Conservation (phyloP, 2,329 filamentous ascomycete species). For the Endocalyx cinctus region DNA sequence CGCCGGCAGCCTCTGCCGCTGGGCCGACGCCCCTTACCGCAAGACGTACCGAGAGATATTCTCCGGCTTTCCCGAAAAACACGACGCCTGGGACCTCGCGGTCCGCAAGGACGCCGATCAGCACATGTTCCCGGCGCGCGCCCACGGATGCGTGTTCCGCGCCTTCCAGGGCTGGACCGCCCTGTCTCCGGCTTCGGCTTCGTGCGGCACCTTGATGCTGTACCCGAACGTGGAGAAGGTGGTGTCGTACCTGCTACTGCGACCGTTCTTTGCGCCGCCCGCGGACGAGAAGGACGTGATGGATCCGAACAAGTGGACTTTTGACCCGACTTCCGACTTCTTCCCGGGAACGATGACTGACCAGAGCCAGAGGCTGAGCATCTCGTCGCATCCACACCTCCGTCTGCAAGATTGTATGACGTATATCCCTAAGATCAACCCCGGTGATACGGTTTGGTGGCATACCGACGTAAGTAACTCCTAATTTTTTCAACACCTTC, state of each 20-base stretch:
- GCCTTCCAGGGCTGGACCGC: conserved; percentile 40
- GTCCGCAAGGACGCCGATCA: conserved; percentile 30
- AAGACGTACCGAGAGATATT: conserved; percentile 33
- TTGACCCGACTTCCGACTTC: conserved; percentile 25
- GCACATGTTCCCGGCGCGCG: conserved; percentile 28
- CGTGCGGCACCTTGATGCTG: conserved; percentile 34
- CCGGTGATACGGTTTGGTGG: conserved; percentile 39
- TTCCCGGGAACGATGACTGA: conserved; percentile 34
- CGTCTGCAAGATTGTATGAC: conserved; percentile 32
- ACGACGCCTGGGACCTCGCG: conserved; percentile 34
- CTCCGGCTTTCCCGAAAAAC: conserved; percentile 28
- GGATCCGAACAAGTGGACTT: conserved; percentile 32
- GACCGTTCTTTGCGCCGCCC: neutral
- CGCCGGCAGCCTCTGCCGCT: conserved; percentile 37
- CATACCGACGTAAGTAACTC: conserved; percentile 31
- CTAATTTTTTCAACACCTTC: neutral
- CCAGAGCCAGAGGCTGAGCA: conserved; percentile 32
- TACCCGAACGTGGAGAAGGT: conserved; percentile 22
- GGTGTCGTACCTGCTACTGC: neutral
- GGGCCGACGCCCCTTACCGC: conserved; percentile 35
- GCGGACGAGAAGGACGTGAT: conserved; percentile 21
- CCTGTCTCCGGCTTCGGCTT: conserved; percentile 27
- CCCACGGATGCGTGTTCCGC: conserved; percentile 33
- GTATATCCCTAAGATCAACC: conserved; percentile 31
- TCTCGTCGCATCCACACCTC: conserved; percentile 33